Evolutionary conservation across 139 green algal species (phyloP).

Genomic region (Astrephomene gubernaculifera): DNA sequence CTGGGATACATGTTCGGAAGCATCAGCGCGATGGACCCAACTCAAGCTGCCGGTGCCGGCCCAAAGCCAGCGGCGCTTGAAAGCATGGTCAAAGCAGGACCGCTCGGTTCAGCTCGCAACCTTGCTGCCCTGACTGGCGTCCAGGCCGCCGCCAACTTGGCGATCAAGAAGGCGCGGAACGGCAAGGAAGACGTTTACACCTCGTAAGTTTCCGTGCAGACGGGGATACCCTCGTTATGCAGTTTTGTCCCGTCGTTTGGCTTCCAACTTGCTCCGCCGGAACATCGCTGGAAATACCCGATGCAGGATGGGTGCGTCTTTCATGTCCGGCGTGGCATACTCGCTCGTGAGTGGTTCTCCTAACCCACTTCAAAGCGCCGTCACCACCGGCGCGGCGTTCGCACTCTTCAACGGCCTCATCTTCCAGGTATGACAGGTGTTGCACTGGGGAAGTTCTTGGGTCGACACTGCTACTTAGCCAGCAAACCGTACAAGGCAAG

Average conservation of each 20-base stretch:
- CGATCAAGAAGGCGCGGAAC: constrained; percentile 77
- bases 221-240: no score
- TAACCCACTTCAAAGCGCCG: constrained; percentile 73
- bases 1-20: constrained; percentile 82
- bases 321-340: constrained; percentile 83
- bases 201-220: constrained; percentile 67
- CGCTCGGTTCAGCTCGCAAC: constrained; percentile 87
- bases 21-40: constrained; percentile 67
- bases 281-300: no score
- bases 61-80: constrained; percentile 61
- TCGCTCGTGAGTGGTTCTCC: constrained; percentile 76
- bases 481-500: no score
- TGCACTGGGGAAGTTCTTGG: no score
- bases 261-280: no score
- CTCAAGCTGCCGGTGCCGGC: constrained; percentile 17
- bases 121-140: constrained; percentile 95
- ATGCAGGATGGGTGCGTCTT: constrained; percentile 84
- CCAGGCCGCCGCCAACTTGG: constrained; percentile 79
- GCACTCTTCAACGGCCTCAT: constrained; percentile 89
- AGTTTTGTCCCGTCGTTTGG: no score
- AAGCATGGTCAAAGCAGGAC: constrained; percentile 74
- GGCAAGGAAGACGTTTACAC: constrained; percentile 86
- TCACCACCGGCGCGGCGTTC: constrained; percentile 75
- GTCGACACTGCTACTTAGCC: no score
- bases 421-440: constrained; percentile 72